Base-by-base conservation (phyloP, 202 grass and related monocot genomes). In the Miscanthus sacchariflorus region DNA sequence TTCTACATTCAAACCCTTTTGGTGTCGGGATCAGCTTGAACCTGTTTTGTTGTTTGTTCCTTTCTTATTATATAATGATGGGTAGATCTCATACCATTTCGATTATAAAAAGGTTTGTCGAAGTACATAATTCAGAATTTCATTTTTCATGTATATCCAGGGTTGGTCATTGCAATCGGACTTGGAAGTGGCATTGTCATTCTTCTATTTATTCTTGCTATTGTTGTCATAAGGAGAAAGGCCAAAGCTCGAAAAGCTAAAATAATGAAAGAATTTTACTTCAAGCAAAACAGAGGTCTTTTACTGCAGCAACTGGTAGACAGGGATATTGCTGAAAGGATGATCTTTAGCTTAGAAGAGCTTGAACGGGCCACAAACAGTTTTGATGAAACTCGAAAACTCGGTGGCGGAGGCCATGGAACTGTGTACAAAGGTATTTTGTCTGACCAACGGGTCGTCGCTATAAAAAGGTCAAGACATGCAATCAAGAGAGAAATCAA, bases 391-490 rank as follows among this genome's bases (percentile, higher is more conserved):
- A 4, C 72, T 28, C 72, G 43, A 8, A 75, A 75, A 28, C 72
- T 75, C 1, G 43, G 72, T 18, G 72, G 43, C 25, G 72, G 72
- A 28, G 72, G 72, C 43, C 72, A 75, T 49, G 72, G 72, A 13
- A 73, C 70, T 43, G 70, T 72, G 39, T 72, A 43, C 70, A 72
- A 72, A 72, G 70, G 70, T 25, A 73, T 74, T 28, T 75, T 75
- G 43, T 75, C 72, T 75, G 72, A 75, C 72, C 72, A 49, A 49
- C 12, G 43, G 1, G 15, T 92, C 1, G 94, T 94, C 9, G 92
- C 92, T 12, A 92, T 96, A 36, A 96, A 96, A 50, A 94, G 83
- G 35, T 91, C 94, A 65, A 96, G 70, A 61, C 45, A 79, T 17
- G 36, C 52, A 44, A 21, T 94, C 12, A 74, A 89, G 52, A 90